Evolutionary conservation across 2,329 filamentous ascomycete genomes (phyloP).

Genomic region (Fusarium longipes): DNA sequence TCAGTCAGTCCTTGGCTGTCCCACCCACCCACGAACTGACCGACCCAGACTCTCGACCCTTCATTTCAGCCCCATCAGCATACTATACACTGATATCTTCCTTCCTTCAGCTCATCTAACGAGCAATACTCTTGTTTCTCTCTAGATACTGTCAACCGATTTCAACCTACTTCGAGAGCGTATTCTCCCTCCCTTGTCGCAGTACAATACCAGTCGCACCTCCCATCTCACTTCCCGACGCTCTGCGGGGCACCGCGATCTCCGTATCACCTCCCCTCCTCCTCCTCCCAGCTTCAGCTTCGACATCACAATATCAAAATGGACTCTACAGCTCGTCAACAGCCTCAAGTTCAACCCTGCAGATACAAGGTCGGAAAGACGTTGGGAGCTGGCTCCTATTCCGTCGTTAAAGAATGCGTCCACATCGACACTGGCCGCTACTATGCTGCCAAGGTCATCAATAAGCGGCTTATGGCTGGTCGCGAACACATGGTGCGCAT

Average conservation of each 20-base stretch:
- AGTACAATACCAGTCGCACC: neutral
- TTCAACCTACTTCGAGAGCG: neutral
- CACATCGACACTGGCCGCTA: constrained; percentile 98
- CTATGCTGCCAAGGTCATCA: constrained; percentile 99
- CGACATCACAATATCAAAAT: constrained; percentile 26
- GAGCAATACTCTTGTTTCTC: neutral
- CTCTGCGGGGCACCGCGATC: constrained; percentile 36
- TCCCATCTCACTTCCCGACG: constrained; percentile 5
- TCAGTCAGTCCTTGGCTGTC: constrained; percentile 10
- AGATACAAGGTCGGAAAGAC: constrained; percentile 99
- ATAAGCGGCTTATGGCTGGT: constrained; percentile 97
- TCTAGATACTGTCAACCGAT: neutral
- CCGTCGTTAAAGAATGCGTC: constrained; percentile 98
- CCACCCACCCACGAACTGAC: constrained; percentile 18
- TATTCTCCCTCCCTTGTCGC: neutral
- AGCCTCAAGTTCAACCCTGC: constrained; percentile 86
- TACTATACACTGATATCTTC: constrained; percentile 20
- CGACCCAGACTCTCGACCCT: constrained; percentile 25
- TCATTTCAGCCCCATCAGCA: constrained; percentile 20
- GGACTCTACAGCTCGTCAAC: constrained; percentile 43
- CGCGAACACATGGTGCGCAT: constrained; percentile 91
- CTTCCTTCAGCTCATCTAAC: constrained; percentile 5
- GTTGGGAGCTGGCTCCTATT: constrained; percentile 94
- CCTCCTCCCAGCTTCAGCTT: constrained; percentile 16
- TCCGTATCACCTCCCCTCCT: constrained; percentile 15